phyloP scores from a whole-genome alignment of 257 asterid species.

The Solanum microdontum region DNA sequence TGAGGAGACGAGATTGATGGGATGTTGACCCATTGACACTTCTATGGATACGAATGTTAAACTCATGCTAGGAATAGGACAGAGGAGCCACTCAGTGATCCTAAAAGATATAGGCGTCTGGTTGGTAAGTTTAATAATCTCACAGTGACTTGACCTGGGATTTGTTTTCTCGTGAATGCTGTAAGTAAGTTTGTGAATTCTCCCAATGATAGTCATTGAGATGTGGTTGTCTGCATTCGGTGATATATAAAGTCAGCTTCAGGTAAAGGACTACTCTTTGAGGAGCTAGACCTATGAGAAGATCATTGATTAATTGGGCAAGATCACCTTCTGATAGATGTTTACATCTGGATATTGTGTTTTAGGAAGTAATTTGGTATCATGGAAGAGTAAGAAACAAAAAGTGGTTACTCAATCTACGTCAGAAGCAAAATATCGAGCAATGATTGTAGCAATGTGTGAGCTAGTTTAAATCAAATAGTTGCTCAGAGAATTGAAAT shows the following conservation, averaged over 20 bases:
- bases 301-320: neutral
- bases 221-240: neutral
- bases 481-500: neutral
- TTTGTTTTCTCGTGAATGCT: neutral
- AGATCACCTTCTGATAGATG: neutral
- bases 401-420: neutral
- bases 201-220: neutral
- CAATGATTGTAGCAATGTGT: neutral
- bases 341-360: neutral
- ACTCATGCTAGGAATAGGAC: neutral
- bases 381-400: neutral
- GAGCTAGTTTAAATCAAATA: neutral
- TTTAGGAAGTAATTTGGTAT: neutral
- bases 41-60: neutral
- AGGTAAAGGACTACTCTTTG: neutral
- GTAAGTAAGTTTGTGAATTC: neutral
- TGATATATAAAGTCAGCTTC: neutral
- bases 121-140: neutral
- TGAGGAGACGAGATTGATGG: neutral
- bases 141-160: neutral
- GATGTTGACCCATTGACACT: neutral
- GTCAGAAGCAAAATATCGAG: neutral
- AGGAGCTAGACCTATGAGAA: neutral
- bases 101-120: neutral
- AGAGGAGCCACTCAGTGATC: neutral